phyloP scores from a whole-genome alignment of 768 basidiomycete genomes.

The Naganishia friedmannii region DNA sequence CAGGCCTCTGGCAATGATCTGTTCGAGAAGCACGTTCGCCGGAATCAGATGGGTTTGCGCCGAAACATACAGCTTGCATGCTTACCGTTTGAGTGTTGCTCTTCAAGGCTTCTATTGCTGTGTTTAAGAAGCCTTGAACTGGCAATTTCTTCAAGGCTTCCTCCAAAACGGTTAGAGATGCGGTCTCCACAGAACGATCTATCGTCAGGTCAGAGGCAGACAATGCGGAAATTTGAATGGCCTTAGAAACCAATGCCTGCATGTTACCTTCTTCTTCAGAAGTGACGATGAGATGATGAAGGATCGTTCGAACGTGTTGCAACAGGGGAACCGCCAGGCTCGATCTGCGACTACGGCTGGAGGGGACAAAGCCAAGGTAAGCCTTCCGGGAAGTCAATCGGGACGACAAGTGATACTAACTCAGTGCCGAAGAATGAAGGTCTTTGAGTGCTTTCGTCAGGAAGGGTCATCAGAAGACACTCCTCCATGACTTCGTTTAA shows the following conservation, averaged over 20 bases:
- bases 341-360: constrained; percentile 15
- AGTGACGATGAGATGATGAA: constrained; percentile 9
- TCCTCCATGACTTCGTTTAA: constrained; percentile 17
- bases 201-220: constrained; percentile 9
- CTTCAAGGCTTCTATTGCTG: constrained; percentile 20
- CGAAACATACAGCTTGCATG: background rate
- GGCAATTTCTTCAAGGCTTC: constrained; percentile 20
- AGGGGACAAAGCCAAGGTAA: background rate
- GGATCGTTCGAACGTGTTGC: constrained; percentile 6
- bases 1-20: constrained; percentile 22
- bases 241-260: constrained; percentile 10
- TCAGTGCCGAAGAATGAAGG: constrained; percentile 15
- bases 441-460: background rate
- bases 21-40: background rate
- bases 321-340: constrained; percentile 43
- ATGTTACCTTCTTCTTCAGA: constrained; percentile 1
- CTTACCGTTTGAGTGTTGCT: constrained; percentile 14
- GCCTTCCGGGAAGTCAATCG: background rate
- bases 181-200: background rate
- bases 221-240: constrained; percentile 15
- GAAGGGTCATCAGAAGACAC: background rate
- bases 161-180: constrained; percentile 9
- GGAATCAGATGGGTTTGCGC: background rate
- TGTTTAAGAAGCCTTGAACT: constrained; percentile 19
- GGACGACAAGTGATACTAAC: constrained; percentile 54